These are phyloP conservation scores for Thalassiosira mediterranea DNA, from an alignment of 352 stramenopile genomes.

Conservation along the genomic window DNA sequence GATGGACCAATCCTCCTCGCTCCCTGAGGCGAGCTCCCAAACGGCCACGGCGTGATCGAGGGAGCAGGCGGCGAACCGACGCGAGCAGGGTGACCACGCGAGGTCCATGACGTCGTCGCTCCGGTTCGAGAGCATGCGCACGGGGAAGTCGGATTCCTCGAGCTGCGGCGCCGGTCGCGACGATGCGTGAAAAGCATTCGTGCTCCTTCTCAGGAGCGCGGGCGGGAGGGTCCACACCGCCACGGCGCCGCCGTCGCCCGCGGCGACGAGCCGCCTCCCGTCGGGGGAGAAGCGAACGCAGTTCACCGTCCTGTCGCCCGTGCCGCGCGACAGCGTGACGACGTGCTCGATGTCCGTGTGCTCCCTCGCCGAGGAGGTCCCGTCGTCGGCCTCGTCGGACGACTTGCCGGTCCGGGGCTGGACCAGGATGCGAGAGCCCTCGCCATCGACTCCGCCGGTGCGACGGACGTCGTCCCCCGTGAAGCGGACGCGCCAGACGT, in stretches of 20 bases:
- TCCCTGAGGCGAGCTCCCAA: conserved; percentile 83
- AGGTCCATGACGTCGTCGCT: conserved; percentile 84
- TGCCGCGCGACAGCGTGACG: conserved; percentile 57
- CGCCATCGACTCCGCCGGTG: background rate
- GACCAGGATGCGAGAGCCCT: conserved; percentile 9
- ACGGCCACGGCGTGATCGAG: conserved; percentile 92
- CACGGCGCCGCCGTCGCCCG: conserved; percentile 66
- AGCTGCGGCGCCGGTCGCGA: conserved; percentile 55
- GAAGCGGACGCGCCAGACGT: conserved; percentile 67
- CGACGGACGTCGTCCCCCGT: conserved; percentile 1
- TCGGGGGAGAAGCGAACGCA: conserved; percentile 72
- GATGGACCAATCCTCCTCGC: conserved; percentile 85
- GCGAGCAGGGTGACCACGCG: conserved; percentile 90
- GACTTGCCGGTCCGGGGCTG: background rate
- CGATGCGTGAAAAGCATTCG: conserved; percentile 10
- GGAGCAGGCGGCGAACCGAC: conserved; percentile 89
- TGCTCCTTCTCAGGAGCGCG: too few species aligned
- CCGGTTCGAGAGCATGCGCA: conserved; percentile 64
- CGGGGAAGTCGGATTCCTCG: conserved; percentile 66
- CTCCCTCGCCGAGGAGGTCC: background rate
- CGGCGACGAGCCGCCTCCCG: conserved; percentile 66
- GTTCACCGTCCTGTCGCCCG: conserved; percentile 68
- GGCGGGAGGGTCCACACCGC: conserved; percentile 68
- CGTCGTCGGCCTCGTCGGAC: conserved; percentile 9
- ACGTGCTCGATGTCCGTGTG: conserved; percentile 67